Evolutionary conservation across 2,329 filamentous ascomycete genomes (phyloP), one percentile per base, ranked within the genome.

Genomic region (Periconia digitata): DNA sequence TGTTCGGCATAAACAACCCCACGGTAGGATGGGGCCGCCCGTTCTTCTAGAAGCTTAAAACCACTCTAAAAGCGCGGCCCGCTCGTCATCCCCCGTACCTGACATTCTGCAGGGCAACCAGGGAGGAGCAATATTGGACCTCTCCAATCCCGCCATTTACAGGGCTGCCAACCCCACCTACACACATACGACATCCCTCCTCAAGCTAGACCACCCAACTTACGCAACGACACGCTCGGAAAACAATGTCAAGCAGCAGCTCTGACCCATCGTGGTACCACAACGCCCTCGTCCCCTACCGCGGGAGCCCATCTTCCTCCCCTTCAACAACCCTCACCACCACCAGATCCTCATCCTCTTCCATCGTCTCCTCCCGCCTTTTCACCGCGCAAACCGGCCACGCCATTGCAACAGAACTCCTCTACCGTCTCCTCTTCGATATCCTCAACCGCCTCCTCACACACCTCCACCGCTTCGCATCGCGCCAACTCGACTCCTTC

Each of bases 361-460:
- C 27, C 4, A 10, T 32, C 27, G 40, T 39, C 44, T 21, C 53
- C 23, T 15, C 47, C 8, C 47, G 43, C 36, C 41, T 56, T 46
- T 56, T 58, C 54, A 58, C 47, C 20, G 20, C 46, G 2, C 42
- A 51, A 50, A 63, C 62, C 29, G 59, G 60, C 20, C 63, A 59
- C 8, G 60, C 60, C 17, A 59, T 67, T 23, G 60, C 56, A 15
- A 64, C 64, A 2, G 62, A 67, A 42, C 53, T 67, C 3, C 56
- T 66, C 43, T 69, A 66, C 35, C 63, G 64, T 40, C 37, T 69
- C 24, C 59, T 69, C 35, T 43, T 59, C 43, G 62, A 66, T 39
- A 54, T 69, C 23, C 34, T 67, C 24, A 62, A 66, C 46, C 60
- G 62, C 20, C 24, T 66, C n/a, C 37, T 66, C 6, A 15, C 37